Base-by-base conservation (phyloP, 2,329 filamentous ascomycete genomes). In the Diaporthe eres region DNA sequence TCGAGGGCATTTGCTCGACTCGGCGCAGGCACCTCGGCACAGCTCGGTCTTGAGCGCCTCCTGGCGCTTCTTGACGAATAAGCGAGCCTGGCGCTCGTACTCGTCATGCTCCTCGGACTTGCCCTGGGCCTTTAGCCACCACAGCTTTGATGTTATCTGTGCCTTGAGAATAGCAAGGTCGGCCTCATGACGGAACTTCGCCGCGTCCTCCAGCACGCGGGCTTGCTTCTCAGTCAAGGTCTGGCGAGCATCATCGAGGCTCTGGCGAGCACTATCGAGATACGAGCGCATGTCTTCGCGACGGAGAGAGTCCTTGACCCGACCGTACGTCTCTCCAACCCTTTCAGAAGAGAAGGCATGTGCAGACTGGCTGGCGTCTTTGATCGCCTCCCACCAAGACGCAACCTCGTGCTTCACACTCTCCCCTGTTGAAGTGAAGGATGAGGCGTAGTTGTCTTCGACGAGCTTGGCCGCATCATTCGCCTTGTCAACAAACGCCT, bases 51-150 rank as follows among this genome's bases (percentile, higher is more conserved):
- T 78, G 55, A 85, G 81, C 37, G 81, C 80, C 72, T 79, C 81
- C 25, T 82, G 78, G 79, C 85, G 86, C 74, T 83, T 81, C 28
- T 84, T 82, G 71, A 88, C 77, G 75, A 86, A 87, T 1, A 78
- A 77, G 68, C 84, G 84, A 13, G 90, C 90, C 77, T 89, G 89
- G 71, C 80, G 82, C 74, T 86, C 83, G 76, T 90, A 90, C 75
- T 85, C 84, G 4, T 82, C 77, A 0, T 85, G 74, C 77, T 90
- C 88, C 22, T 87, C 84, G 3, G 79, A 81, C 78, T 87, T 88
- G 28, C 89, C 88, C 70, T 86, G 88, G 44, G 90, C 68, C 80
- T 86, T 88, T 68, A 92, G 83, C 89, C 90, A 92, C 83, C 88
- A 86, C 44, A 91, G 84, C 81, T 88, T 90, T 19, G 90, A 90